phyloP scores from a whole-genome alignment of 495 filamentous ascomycete species.

The Xylaria acuta region DNA sequence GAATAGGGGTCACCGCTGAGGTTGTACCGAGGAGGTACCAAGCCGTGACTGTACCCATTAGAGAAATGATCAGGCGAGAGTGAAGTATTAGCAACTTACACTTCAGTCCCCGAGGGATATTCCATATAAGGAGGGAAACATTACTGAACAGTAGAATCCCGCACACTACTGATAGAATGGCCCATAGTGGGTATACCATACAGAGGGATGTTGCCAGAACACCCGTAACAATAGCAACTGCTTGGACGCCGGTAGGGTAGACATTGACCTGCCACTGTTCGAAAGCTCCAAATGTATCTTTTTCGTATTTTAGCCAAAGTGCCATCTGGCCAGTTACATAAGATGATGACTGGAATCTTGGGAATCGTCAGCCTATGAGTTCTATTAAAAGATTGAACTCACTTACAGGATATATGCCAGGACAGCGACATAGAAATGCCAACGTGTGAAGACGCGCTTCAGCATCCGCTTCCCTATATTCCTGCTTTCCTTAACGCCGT shows the following conservation, averaged over 20 bases:
- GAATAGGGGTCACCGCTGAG: not conserved
- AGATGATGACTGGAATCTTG: not conserved
- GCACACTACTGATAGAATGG: not conserved
- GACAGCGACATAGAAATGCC: not conserved
- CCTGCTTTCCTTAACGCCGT: not conserved
- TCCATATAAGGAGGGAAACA: not conserved
- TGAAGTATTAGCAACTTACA: not conserved
- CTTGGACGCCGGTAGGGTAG: not conserved
- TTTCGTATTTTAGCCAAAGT: not conserved
- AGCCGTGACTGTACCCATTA: not conserved
- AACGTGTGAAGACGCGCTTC: not conserved
- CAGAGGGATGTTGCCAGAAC: not conserved
- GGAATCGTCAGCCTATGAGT: not conserved
- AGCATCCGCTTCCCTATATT: not conserved
- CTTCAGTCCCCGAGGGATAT: not conserved
- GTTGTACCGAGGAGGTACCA: not conserved
- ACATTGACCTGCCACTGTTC: slow-evolving; percentile 8
- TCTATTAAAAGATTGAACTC: not conserved
- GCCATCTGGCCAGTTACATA: slow-evolving; percentile 1
- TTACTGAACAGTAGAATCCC: not conserved
- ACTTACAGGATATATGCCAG: not conserved
- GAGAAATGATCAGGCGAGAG: not conserved
- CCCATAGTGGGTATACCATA: slow-evolving; percentile 3
- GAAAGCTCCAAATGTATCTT: not conserved
- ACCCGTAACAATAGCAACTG: not conserved